Base-by-base conservation (phyloP, 2,329 filamentous ascomycete genomes). In the Penicillium paneum region DNA sequence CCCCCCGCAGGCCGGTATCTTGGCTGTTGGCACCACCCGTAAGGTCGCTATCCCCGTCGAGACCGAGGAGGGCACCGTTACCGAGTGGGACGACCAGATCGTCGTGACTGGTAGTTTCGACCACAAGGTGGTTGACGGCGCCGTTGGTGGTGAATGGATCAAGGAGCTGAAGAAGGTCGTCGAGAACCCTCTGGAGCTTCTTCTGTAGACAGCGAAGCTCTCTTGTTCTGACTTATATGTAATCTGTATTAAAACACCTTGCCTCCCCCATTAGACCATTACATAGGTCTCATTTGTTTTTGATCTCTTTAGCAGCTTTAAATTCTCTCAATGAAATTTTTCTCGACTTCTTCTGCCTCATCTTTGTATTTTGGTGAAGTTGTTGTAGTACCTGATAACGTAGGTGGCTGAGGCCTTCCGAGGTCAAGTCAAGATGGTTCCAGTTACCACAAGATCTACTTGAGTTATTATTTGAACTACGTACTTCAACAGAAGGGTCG, bases 11-110 rank as follows among this genome's bases (percentile, higher is more conserved):
- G 90, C 94, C 51, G 89, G 86, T 71, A 99, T 99, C 74, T 83
- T 99, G 61, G 93, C 94, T 52, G 90, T 99, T 56, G 94, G 95
- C 69, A 95, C 91, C 64, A 91, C 90, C 67, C 89, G 90, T 79
- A 97, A 97, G 88, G 93, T 97, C 51, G 90, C 95, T 43, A 79
- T 97, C 52, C 91, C 91, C 48, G 84, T 84, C 38, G 90, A 95
- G 81, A 86, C 83, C 55, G 92, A 94, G 77, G 91, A 96, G 60
- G 91, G 90, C 57, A 85, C 85, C 41, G 78, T 83, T 17, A 80
- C 96, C 43, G 90, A 90, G 76, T 99, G 90, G 89, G 94, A 99
- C 67, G 94, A 99, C 73, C 92, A 97, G 82, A 97, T 99, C 70
- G 85, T 89, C 59, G 87, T 99, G 56, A 97, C 92, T 36, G 93